Evolutionary conservation across 2,329 filamentous ascomycete genomes (phyloP).

Genomic region (Colletotrichum endophyticum): DNA sequence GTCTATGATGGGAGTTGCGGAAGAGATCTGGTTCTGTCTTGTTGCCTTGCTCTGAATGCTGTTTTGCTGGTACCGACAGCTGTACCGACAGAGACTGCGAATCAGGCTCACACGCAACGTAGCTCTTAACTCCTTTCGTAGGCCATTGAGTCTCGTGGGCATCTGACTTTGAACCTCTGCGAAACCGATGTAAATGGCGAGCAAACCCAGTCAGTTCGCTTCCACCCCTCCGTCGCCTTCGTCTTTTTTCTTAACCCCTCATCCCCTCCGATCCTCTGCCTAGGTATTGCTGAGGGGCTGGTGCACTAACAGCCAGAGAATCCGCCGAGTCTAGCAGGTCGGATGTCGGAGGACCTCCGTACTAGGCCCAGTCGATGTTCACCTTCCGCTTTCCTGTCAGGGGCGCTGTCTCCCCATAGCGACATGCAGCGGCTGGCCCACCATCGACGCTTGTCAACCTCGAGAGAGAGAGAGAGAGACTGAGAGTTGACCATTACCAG

Average conservation of each 20-base stretch:
- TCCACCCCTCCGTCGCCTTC: not conserved
- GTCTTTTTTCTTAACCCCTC: not conserved
- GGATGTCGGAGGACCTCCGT: conserved; percentile 17
- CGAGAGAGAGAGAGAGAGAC: not conserved
- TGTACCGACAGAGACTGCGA: not conserved
- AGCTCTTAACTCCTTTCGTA: not conserved
- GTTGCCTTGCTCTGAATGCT: not conserved
- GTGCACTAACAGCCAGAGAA: conserved; percentile 11
- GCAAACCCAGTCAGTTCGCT: not conserved
- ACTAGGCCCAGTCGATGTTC: conserved; percentile 15
- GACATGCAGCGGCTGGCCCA: not conserved
- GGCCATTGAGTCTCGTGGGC: not conserved
- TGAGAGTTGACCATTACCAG: not conserved
- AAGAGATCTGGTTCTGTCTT: not conserved
- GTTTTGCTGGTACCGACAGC: not conserved
- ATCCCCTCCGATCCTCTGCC: not conserved
- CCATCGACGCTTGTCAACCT: conserved; percentile 3
- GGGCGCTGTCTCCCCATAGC: not conserved
- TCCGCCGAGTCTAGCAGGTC: conserved; percentile 16
- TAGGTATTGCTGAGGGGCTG: conserved; percentile 3
- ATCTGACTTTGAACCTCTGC: not conserved
- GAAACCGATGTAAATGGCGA: not conserved
- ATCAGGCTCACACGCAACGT: not conserved
- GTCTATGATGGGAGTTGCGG: not conserved
- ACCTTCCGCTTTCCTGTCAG: conserved; percentile 15